These are phyloP conservation scores for Alternaria rosae DNA, from an alignment of 2,329 filamentous ascomycete species.

Conservation along the genomic window DNA sequence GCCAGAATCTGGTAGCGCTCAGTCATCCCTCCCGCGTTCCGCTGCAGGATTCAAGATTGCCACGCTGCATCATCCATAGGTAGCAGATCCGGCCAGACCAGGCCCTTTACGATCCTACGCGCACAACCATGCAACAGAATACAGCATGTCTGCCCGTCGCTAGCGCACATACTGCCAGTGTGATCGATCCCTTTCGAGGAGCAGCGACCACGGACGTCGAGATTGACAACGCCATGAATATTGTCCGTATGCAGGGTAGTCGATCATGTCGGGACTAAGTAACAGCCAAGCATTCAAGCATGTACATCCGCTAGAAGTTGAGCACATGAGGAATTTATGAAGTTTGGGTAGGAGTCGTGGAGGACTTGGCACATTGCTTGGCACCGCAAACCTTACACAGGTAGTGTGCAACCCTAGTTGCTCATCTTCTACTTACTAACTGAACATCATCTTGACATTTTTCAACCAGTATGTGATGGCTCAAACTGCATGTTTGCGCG, in stretches of 20 bases:
- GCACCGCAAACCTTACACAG: neutral
- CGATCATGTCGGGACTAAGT: neutral
- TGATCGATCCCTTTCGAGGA: constrained; percentile 4
- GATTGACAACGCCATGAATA: constrained; percentile 9
- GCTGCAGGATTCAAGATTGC: neutral
- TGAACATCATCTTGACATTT: neutral
- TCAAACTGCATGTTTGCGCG: neutral
- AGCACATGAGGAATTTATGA: constrained; percentile 10
- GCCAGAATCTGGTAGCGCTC: neutral
- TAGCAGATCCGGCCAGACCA: neutral
- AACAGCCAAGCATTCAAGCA: constrained; percentile 14
- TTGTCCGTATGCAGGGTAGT: constrained; percentile 23
- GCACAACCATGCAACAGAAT: neutral
- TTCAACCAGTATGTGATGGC: neutral
- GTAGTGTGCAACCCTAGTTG: neutral
- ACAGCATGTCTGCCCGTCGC: neutral
- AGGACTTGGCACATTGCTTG: constrained; percentile 10
- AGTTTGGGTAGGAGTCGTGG: constrained; percentile 13
- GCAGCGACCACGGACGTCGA: constrained; percentile 12
- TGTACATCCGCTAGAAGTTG: constrained; percentile 8
- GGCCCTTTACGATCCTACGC: neutral
- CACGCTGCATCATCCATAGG: neutral
- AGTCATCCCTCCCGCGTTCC: neutral
- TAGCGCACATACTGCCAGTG: constrained; percentile 14
- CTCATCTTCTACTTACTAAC: constrained; percentile 2